These are phyloP conservation scores for Prunus padus DNA, from an alignment of 306 rosid genomes.

Conservation along the genomic window DNA sequence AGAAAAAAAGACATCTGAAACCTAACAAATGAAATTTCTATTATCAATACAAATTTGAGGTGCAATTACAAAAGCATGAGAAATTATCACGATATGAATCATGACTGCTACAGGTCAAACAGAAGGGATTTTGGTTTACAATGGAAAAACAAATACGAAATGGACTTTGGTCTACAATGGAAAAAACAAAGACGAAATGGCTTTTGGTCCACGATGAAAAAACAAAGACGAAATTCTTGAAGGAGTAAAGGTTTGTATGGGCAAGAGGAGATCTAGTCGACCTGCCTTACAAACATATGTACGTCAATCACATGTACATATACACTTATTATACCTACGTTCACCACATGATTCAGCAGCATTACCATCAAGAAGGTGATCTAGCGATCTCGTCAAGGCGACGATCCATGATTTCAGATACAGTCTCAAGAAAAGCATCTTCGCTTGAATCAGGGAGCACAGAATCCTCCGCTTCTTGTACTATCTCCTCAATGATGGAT, in stretches of 20 bases:
- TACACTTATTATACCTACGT: constrained; percentile 24
- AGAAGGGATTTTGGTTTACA: constrained; percentile 3
- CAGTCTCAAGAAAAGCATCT: constrained; percentile 71
- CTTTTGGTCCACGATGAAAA: not conserved
- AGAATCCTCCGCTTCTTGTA: constrained; percentile 63
- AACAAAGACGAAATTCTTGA: constrained; percentile 24
- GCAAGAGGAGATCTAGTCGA: constrained; percentile 13
- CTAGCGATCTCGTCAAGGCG: constrained; percentile 53
- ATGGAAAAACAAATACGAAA: not conserved
- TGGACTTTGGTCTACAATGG: constrained; percentile 4
- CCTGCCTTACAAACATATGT: constrained; percentile 30
- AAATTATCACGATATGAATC: not conserved
- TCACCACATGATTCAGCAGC: constrained; percentile 16
- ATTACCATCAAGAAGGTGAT: constrained; percentile 28
- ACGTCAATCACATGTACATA: constrained; percentile 42
- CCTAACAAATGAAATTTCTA: not conserved
- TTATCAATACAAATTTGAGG: constrained; percentile 18
- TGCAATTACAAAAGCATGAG: constrained; percentile 6
- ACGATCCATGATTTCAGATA: constrained; percentile 68
- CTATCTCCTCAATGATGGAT: constrained; percentile 80
- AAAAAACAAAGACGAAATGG: not conserved
- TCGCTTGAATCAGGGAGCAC: constrained; percentile 77
- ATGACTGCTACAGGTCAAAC: not conserved
- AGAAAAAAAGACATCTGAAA: not conserved
- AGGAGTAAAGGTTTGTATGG: constrained; percentile 11